Evolutionary conservation across 179 eudicot genomes (phyloP).

Genomic region (Beta macrorhiza): DNA sequence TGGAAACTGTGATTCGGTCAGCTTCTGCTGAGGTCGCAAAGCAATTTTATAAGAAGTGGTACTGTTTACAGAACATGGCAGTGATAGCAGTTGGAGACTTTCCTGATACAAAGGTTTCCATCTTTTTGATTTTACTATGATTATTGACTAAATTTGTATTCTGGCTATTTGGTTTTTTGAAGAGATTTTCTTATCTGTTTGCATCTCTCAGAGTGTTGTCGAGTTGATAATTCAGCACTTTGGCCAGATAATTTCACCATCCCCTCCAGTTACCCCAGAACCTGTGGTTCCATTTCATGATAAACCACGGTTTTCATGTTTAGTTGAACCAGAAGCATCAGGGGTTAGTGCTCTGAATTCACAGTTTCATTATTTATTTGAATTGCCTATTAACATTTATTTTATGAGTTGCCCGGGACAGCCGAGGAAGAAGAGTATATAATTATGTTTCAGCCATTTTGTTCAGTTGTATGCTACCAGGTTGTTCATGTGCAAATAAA

Average conservation of each 20-base stretch:
- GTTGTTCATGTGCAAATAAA: too few relatives aligned
- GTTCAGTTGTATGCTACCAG: too few relatives aligned
- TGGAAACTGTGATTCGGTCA: conserved; percentile 67
- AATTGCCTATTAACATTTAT: too few relatives aligned
- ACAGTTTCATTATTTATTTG: too few relatives aligned
- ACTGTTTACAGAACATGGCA: conserved; percentile 76
- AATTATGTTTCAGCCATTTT: too few relatives aligned
- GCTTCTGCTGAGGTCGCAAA: conserved; percentile 57
- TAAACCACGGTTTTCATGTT: conserved; percentile 57
- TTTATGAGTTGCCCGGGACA: too few relatives aligned
- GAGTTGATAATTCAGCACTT: conserved; percentile 69
- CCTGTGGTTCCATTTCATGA: conserved; percentile 50
- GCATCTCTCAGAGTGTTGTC: conserved; percentile 45
- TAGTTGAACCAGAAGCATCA: conserved; percentile 77
- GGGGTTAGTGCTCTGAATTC: conserved; percentile 56
- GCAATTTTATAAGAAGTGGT: conserved; percentile 69
- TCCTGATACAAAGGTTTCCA: conserved; percentile 66
- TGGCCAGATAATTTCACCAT: conserved; percentile 48
- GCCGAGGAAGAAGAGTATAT: too few relatives aligned
- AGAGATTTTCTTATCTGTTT: too few relatives aligned
- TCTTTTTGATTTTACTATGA: not conserved
- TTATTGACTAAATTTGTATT: too few relatives aligned
- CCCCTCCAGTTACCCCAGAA: conserved; percentile 37
- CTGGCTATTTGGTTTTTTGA: too few relatives aligned
- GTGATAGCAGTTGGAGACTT: conserved; percentile 88